Evolutionary conservation across 202 grass and related monocot genomes (phyloP).

Genomic region (Carex sylvatica): DNA sequence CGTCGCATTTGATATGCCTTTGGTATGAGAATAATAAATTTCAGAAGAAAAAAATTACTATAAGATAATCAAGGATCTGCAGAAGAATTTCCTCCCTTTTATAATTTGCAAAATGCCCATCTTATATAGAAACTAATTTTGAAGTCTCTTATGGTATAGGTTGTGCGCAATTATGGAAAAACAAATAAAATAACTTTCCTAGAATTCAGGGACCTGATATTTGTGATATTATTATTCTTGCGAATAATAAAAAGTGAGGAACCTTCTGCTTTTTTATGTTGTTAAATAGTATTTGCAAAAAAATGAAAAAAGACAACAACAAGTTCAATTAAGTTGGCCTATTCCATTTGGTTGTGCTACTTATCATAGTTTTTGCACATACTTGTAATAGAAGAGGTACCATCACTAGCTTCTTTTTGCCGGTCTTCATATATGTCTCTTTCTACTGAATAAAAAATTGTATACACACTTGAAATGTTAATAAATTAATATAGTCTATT

Average conservation of each 20-base stretch:
- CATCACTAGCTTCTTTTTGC: not conserved
- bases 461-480: not conserved
- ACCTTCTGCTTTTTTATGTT: not conserved
- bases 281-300: not conserved
- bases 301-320: not conserved
- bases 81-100: not conserved
- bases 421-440: not conserved
- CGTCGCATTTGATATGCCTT: slow-evolving; percentile 86
- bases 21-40: slow-evolving; percentile 44
- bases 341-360: not conserved
- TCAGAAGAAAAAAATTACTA: not conserved
- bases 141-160: not conserved
- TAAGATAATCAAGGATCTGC: not conserved
- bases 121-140: not conserved
- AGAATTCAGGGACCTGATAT: not conserved
- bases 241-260: not conserved
- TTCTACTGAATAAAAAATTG: not conserved
- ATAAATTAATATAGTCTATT: not conserved
- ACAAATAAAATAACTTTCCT: not conserved
- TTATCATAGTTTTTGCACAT: not conserved
- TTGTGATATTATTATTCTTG: not conserved
- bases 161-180: not conserved
- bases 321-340: not conserved
- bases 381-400: not conserved
- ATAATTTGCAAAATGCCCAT: not conserved